Conservation (phyloP, 2,329 filamentous ascomycete species). For the Alternaria conjuncta region DNA sequence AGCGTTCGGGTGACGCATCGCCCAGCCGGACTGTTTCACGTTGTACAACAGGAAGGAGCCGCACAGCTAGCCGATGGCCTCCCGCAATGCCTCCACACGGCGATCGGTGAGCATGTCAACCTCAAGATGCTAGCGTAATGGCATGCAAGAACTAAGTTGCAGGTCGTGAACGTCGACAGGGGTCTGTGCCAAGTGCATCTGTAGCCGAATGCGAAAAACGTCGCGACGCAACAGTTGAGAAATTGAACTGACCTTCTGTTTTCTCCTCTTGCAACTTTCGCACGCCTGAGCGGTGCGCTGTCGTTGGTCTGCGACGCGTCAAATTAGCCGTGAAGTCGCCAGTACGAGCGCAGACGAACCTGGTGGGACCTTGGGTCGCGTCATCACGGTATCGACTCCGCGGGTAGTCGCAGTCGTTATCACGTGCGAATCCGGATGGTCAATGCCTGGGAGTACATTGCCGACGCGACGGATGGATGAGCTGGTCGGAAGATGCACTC, state of each 20-base stretch:
- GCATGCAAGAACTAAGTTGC: not conserved
- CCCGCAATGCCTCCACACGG: not conserved
- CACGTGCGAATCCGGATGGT: slow-evolving; percentile 28
- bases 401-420: slow-evolving; percentile 19
- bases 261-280: slow-evolving; percentile 69
- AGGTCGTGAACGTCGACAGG: not conserved
- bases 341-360: slow-evolving; percentile 26
- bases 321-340: slow-evolving; percentile 42
- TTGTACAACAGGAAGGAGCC: not conserved
- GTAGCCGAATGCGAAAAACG: not conserved
- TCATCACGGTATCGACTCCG: slow-evolving; percentile 29
- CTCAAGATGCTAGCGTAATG: not conserved
- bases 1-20: not conserved
- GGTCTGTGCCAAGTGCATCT: not conserved
- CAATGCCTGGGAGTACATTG: slow-evolving; percentile 21
- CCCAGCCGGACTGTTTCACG: not conserved
- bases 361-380: slow-evolving; percentile 45
- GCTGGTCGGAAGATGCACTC: slow-evolving; percentile 39
- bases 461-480: slow-evolving; percentile 33
- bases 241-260: slow-evolving; percentile 65
- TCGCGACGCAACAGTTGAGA: slow-evolving; percentile 1
- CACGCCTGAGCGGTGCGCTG: slow-evolving; percentile 70
- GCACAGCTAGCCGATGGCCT: not conserved
- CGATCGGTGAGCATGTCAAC: not conserved
- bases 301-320: slow-evolving; percentile 66